Percentiles rank a stretch among this genome's conserved stretches.
phyloP scores from a whole-genome alignment of 129 eudicot genomes.

The Tanacetum coccineum region DNA sequence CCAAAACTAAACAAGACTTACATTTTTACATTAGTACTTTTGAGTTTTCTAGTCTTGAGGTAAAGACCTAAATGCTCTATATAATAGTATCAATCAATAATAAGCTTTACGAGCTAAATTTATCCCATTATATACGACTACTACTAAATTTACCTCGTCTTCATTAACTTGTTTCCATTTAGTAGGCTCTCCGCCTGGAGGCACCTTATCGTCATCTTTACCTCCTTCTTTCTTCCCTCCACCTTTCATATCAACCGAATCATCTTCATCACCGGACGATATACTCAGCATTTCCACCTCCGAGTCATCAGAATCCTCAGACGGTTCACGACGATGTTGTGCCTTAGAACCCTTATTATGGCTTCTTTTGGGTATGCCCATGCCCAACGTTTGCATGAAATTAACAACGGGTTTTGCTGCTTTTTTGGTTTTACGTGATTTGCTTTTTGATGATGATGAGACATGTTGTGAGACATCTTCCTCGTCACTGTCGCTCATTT shows the following conservation, averaged over 20 bases:
- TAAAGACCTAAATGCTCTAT: no score
- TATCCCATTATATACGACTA: neutral
- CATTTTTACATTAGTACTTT: neutral
- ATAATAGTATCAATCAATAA: no score
- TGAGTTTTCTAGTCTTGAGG: no score
- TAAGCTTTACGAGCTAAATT: no score
- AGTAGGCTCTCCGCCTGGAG: conserved; percentile 71
- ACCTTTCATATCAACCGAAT: conserved; percentile 10
- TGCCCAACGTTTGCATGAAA: conserved; percentile 64
- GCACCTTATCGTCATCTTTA: conserved; percentile 43
- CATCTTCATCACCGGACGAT: conserved; percentile 94
- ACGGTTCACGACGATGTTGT: conserved; percentile 18
- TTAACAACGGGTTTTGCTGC: conserved; percentile 59
- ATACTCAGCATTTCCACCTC: conserved; percentile 92
- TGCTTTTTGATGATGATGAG: conserved; percentile 43
- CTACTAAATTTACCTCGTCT: conserved; percentile 47
- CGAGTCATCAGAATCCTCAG: conserved; percentile 59
- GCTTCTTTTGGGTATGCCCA: conserved; percentile 21
- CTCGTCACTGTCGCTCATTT: conserved; percentile 70
- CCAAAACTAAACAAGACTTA: conserved; percentile 1
- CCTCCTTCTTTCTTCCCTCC: conserved; percentile 24
- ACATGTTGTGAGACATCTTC: conserved; percentile 59
- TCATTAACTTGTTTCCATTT: conserved; percentile 91
- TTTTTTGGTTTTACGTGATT: conserved; percentile 43
- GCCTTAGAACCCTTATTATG: neutral